Evolutionary conservation across 805 yeast genomes (phyloP).

Genomic region (Huiozyma naganishii): DNA sequence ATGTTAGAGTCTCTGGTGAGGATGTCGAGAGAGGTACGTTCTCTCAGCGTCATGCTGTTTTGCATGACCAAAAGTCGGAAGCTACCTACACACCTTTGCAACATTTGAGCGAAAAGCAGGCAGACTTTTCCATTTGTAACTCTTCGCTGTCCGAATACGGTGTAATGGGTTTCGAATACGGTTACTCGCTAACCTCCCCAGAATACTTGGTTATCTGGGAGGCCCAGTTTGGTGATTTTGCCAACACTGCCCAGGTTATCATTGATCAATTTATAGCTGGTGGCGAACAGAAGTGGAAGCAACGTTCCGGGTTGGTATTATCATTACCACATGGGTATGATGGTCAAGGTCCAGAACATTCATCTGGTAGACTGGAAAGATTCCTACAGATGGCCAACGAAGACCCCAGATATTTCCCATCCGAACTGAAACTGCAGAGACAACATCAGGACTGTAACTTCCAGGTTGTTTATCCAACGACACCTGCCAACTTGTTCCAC

Average conservation of each 20-base stretch:
- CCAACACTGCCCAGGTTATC: constrained; percentile 97
- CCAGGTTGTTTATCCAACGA: constrained; percentile 96
- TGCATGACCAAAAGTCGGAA: constrained; percentile 91
- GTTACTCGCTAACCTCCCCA: constrained; percentile 95
- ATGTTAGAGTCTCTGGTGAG: constrained; percentile 96
- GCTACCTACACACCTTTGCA: constrained; percentile 75
- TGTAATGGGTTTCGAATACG: constrained; percentile 98
- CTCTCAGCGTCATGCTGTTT: constrained; percentile 97
- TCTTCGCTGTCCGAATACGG: constrained; percentile 97
- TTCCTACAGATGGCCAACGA: constrained; percentile 92
- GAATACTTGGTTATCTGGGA: constrained; percentile 98
- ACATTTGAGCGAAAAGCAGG: constrained; percentile 69
- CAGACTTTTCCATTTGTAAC: constrained; percentile 79
- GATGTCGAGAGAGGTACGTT: constrained; percentile 99
- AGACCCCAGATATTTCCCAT: constrained; percentile 90
- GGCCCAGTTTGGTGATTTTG: constrained; percentile 99
- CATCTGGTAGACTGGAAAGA: constrained; percentile 95
- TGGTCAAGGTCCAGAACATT: constrained; percentile 99
- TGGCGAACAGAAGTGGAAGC: constrained; percentile 98
- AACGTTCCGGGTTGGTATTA: constrained; percentile 91
- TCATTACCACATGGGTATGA: constrained; percentile 99
- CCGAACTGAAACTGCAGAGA: constrained; percentile 77
- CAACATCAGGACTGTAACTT: constrained; percentile 98
- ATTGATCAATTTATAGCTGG: constrained; percentile 93
- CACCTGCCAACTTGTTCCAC: constrained; percentile 96